Conservation (phyloP, 768 basidiomycete genomes). For the Boletus bicolor region DNA sequence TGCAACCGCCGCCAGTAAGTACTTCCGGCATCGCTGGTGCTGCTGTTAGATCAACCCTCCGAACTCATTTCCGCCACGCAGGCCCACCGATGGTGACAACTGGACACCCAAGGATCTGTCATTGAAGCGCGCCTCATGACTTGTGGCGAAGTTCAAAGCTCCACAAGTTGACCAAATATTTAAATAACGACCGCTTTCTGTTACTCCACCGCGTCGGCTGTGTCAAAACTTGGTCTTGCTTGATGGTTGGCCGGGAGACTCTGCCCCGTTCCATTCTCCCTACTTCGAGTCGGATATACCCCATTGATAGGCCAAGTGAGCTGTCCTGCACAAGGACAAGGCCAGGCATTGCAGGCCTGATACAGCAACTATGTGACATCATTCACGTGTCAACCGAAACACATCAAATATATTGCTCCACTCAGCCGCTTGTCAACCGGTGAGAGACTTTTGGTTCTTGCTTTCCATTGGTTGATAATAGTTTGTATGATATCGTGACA, state of each 20-base stretch:
- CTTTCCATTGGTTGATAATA: conserved; percentile 8
- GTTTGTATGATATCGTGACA: neutral
- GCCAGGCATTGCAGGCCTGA: too few relatives aligned
- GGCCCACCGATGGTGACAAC: neutral
- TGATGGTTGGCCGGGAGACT: too few relatives aligned
- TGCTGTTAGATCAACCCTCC: neutral
- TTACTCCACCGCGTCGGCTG: too few relatives aligned
- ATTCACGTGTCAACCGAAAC: conserved; percentile 15
- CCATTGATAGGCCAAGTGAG: too few relatives aligned
- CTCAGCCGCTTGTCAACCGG: neutral
- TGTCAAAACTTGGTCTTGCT: too few relatives aligned
- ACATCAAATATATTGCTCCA: conserved; percentile 18
- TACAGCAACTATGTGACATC: too few relatives aligned
- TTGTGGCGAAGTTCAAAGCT: conserved; percentile 2
- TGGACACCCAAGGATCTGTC: neutral
- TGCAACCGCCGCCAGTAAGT: conserved; percentile 10
- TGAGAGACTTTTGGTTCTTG: neutral
- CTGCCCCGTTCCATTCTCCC: too few relatives aligned
- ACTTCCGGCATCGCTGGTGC: conserved; percentile 4
- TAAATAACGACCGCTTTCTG: too few relatives aligned
- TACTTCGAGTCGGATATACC: too few relatives aligned
- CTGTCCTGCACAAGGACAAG: too few relatives aligned
- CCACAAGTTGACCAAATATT: conserved; percentile 11
- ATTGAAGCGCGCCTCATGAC: neutral
- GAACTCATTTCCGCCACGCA: neutral